Conservation (phyloP, 164 flowering plant species). For the Vitis labrusca region DNA sequence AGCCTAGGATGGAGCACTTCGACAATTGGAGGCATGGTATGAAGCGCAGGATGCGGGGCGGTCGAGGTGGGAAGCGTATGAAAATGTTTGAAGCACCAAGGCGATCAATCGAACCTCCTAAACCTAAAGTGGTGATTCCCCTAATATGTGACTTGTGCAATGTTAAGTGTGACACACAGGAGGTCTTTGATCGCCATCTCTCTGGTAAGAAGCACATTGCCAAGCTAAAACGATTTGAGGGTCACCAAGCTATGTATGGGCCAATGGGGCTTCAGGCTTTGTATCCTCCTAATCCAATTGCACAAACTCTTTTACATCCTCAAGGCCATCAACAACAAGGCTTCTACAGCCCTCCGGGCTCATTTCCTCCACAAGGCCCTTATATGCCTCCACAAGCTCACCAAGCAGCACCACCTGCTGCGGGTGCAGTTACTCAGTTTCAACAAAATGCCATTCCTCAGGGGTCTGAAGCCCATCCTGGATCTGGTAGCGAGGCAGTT, state of each 20-base stretch:
- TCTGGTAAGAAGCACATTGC: slow-evolving; percentile 55
- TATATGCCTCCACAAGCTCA: slow-evolving; percentile 13
- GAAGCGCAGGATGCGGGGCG: slow-evolving; percentile 25
- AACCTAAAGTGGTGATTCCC: slow-evolving; percentile 41
- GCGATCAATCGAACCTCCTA: slow-evolving; percentile 32
- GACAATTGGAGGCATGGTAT: slow-evolving; percentile 14
- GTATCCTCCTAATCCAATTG: slow-evolving; percentile 31
- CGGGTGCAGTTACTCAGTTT: not conserved
- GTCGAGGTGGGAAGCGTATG: slow-evolving; percentile 23
- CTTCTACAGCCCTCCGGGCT: slow-evolving; percentile 8
- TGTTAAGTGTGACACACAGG: slow-evolving; percentile 52
- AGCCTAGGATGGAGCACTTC: slow-evolving; percentile 16
- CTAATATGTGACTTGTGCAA: slow-evolving; percentile 58
- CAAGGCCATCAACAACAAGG: slow-evolving; percentile 16
- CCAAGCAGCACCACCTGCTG: slow-evolving; percentile 5
- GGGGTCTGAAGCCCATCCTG: not conserved
- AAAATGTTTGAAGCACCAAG: slow-evolving; percentile 23
- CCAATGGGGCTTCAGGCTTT: slow-evolving; percentile 34
- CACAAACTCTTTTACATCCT: slow-evolving; percentile 12
- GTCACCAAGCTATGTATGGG: slow-evolving; percentile 38
- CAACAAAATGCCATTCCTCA: slow-evolving; percentile 10
- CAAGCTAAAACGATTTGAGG: slow-evolving; percentile 43
- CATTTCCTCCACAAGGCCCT: slow-evolving; percentile 5
- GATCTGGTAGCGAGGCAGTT: not conserved
- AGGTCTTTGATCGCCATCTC: slow-evolving; percentile 50